Percentiles rank a stretch among this genome's conserved stretches.
phyloP scores from a whole-genome alignment of 345 rosid species.

The Lumnitzera littorea region DNA sequence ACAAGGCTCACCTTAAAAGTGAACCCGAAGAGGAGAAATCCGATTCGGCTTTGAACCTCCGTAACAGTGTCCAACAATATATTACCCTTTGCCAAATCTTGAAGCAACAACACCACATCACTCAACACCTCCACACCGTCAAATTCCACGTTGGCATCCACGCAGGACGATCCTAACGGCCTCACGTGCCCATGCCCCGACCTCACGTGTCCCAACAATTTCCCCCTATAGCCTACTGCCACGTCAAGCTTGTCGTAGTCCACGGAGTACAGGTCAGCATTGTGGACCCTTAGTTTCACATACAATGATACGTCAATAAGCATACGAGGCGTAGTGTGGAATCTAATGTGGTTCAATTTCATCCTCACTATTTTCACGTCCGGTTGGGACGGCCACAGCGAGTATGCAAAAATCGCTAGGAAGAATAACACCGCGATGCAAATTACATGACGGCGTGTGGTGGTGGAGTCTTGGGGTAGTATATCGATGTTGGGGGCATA shows the following conservation, averaged over 20 bases:
- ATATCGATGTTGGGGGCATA: conserved; percentile 13
- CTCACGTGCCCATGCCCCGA: conserved; percentile 47
- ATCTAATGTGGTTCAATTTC: conserved; percentile 34
- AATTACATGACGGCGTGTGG: conserved; percentile 16
- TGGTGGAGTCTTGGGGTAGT: conserved; percentile 4
- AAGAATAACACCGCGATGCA: conserved; percentile 24
- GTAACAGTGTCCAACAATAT: conserved; percentile 47
- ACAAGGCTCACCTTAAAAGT: conserved; percentile 50
- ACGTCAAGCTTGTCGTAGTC: conserved; percentile 50
- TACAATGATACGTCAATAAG: conserved; percentile 47
- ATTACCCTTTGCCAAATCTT: conserved; percentile 32
- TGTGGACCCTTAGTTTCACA: conserved; percentile 48
- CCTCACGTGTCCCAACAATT: conserved; percentile 63
- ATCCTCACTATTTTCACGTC: conserved; percentile 42
- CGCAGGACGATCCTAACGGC: conserved; percentile 52
- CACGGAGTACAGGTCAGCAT: conserved; percentile 63
- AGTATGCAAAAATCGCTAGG: conserved; percentile 28
- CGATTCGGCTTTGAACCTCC: conserved; percentile 47
- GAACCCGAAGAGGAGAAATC: conserved; percentile 42
- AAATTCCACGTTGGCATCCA: conserved; percentile 60
- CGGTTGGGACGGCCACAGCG: conserved; percentile 79
- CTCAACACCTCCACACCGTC: conserved; percentile 46
- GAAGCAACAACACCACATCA: conserved; percentile 44
- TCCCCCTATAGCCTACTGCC: conserved; percentile 53
- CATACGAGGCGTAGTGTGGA: conserved; percentile 39